Base-by-base conservation (phyloP, 2,329 filamentous ascomycete species). In the Thielaviopsis musarum region DNA sequence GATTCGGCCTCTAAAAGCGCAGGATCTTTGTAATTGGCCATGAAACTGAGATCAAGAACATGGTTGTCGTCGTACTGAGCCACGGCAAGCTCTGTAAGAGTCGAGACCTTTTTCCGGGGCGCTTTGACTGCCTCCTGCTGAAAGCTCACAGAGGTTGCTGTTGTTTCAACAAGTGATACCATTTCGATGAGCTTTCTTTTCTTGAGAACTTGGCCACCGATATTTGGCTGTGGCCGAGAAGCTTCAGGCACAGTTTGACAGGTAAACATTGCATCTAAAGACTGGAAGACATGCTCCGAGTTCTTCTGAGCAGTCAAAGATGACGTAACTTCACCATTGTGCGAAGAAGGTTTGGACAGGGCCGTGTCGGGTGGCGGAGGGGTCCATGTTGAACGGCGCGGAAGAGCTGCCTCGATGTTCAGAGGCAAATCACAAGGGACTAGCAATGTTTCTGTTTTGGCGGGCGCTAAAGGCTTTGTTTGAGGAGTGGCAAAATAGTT, bases 21-120 rank as follows among this genome's bases (percentile, higher is more conserved):
- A 2, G 60, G 60, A 34, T 62, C 57, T 57, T 62, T 49, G 51
- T 62, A 62, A n/a, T 54, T 51, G 19, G 60, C 51, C 45, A 62
- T 55, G 21, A 57, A 62, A 9, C 57, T 57, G 13, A 62, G 60
- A 57, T 62, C 57, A 28, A 62, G 41, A 24, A 49, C 26, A 17
- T 58, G 57, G 24, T 59, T 57, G 54, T 26, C 49, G 41, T 61
- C 59, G 48, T 59, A 62, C 52, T 62, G 60, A 38, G 57, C 60
- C 26, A 62, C 54, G 13, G 57, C 60, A n/a, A 57, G 24, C 30
- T 62, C 60, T 3, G 60, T 62, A 17, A 62, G 53, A 2, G 60
- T 62, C 49, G 57, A 54, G 13, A 55, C 49, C 30, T 62, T 62
- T 30, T 48, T 62, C 9, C 60, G 57, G 1, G 60, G 60, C 9